These are phyloP conservation scores for Lentinus brumalis DNA, from an alignment of 768 basidiomycete species.

Conservation along the genomic window DNA sequence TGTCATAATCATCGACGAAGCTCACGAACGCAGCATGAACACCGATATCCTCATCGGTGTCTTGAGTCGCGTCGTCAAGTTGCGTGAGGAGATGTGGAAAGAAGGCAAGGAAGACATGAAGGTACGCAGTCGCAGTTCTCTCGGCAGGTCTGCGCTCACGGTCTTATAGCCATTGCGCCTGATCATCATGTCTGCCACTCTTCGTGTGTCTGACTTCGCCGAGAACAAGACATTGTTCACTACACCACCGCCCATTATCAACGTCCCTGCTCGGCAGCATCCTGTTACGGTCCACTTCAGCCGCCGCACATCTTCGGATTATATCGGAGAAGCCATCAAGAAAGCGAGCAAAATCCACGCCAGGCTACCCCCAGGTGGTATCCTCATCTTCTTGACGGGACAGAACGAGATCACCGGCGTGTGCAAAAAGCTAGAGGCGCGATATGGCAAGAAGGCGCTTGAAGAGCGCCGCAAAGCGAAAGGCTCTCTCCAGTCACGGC, in stretches of 20 bases:
- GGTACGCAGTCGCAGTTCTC: constrained; percentile 40
- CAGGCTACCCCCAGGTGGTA: constrained; percentile 88
- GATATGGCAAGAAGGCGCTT: constrained; percentile 69
- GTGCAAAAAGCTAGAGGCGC: constrained; percentile 77
- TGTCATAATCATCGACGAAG: constrained; percentile 95
- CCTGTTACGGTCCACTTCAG: constrained; percentile 96
- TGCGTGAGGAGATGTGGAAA: constrained; percentile 90
- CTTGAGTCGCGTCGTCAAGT: constrained; percentile 87
- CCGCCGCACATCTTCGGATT: constrained; percentile 82
- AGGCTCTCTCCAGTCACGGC: constrained; percentile 12
- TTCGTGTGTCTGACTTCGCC: constrained; percentile 90
- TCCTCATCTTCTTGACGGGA: constrained; percentile 92
- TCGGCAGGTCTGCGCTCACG: not conserved
- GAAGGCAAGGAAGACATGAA: constrained; percentile 71
- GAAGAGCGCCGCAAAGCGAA: constrained; percentile 48
- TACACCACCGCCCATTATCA: constrained; percentile 87
- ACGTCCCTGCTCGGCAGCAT: constrained; percentile 87
- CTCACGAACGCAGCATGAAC: constrained; percentile 97
- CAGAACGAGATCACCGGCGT: constrained; percentile 92
- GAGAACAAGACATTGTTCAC: constrained; percentile 83
- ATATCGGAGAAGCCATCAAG: constrained; percentile 86
- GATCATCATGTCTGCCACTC: constrained; percentile 98
- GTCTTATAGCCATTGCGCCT: constrained; percentile 74
- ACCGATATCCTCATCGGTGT: constrained; percentile 98
- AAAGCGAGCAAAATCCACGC: constrained; percentile 93